Evolutionary conservation across 305 asterid genomes (phyloP), one percentile per base, ranked within the genome.

Genomic region (Nicotiana rustica): DNA sequence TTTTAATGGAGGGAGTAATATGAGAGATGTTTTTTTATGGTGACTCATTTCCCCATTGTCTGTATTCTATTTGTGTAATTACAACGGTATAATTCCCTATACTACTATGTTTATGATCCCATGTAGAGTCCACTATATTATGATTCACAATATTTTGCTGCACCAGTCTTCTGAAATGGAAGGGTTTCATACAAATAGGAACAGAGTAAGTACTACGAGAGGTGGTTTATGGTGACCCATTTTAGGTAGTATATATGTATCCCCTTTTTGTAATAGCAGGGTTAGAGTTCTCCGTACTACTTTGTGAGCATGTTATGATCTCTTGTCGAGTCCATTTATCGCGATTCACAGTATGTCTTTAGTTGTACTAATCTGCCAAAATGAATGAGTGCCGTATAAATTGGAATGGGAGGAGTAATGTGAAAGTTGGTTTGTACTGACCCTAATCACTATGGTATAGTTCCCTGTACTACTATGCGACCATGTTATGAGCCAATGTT

Each of bases 261-360:
- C 21, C 8, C 67, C 3, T 9, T 61, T 60, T 18, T 18, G 66
- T 60, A 10, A 60, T 60, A 60, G 66, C 31, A 60, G 66, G 78
- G 60, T 19, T 70, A 70, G 60, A 70, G 36, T 70, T 70, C 10
- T 19, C 78, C 5, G 36, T 70, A 70, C 60, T 44, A 41, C 33
- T 41, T 18, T 41, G 59, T 25, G 59, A 19, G 60, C 36, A 70
- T 44, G 59, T 19, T 41, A 44, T 41, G 60, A 70, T 19, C 78
- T 44, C 78, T 44, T 41, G 12, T 70, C 78, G 19, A 44, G 60
- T 70, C 78, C 36, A 44, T 44, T 70, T 70, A 70, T 44, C 21
- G 78, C 1, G 36, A 70, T 19, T 70, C 19, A 70, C 31, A 2
- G 36, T 69, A 10, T 17, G 21, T 6, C 33, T 69, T 70, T 19